These are phyloP conservation scores for Pythium rishiriense DNA, from an alignment of 352 stramenopile genomes.

Conservation along the genomic window DNA sequence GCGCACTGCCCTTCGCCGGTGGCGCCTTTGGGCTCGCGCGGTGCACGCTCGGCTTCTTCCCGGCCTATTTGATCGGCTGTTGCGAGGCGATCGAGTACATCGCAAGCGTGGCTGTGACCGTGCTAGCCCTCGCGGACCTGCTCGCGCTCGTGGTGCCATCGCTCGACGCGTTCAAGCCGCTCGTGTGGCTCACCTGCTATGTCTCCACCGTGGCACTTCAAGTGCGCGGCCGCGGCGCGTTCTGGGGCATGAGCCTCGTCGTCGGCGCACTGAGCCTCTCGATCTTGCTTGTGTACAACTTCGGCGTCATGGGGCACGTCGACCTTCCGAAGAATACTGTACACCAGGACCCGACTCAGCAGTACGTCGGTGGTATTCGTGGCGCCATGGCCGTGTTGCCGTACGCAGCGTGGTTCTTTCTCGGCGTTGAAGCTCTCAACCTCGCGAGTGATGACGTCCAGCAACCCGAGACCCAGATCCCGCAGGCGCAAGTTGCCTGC, in stretches of 20 bases:
- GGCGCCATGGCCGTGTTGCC: slow-evolving; percentile 10
- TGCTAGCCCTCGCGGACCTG: neutral
- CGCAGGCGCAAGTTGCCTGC: slow-evolving; percentile 6
- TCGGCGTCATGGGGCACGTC: slow-evolving; percentile 12
- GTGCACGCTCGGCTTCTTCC: slow-evolving; percentile 31
- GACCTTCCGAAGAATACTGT: slow-evolving; percentile 2
- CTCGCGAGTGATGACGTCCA: slow-evolving; percentile 19
- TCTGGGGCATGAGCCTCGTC: neutral
- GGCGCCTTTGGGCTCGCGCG: slow-evolving; percentile 26
- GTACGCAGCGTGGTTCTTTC: slow-evolving; percentile 21
- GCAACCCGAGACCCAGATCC: slow-evolving; percentile 12
- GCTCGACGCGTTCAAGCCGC: slow-evolving; percentile 3
- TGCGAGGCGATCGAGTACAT: slow-evolving; percentile 17
- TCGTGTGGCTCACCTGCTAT: slow-evolving; percentile 15
- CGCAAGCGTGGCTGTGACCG: neutral
- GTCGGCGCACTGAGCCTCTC: neutral
- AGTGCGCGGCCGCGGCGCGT: neutral
- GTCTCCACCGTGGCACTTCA: slow-evolving; percentile 5
- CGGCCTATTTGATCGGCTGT: slow-evolving; percentile 28
- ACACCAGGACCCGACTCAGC: neutral
- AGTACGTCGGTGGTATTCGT: slow-evolving; percentile 8
- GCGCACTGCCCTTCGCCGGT: slow-evolving; percentile 30
- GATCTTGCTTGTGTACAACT: slow-evolving; percentile 19
- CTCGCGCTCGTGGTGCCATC: slow-evolving; percentile 10
- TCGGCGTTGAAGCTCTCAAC: slow-evolving; percentile 24